These are phyloP conservation scores for Blyttiomyces sp. DNA, from an alignment of 371 early-diverging fungal genomes.

Conservation along the genomic window DNA sequence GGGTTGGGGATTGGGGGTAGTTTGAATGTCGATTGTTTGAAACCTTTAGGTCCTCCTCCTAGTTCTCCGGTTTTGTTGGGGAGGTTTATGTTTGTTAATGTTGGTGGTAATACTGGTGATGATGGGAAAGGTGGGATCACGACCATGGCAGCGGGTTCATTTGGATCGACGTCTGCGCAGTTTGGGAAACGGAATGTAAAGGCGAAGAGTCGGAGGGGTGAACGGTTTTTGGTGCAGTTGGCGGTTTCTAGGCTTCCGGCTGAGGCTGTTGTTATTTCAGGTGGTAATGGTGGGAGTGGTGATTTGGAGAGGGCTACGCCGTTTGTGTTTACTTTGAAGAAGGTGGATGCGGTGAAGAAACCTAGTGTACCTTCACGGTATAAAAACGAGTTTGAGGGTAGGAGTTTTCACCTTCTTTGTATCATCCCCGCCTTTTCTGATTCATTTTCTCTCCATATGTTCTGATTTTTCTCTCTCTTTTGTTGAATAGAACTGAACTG, in stretches of 20 bases:
- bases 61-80: background rate
- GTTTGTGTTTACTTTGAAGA: constrained; percentile 9
- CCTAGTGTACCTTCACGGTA: constrained; percentile 12
- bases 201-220: background rate
- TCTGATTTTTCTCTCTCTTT: background rate
- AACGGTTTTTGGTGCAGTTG: background rate
- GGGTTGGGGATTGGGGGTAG: too few species aligned
- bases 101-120: background rate
- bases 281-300: background rate
- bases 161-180: background rate
- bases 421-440: background rate
- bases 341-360: background rate
- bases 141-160: background rate
- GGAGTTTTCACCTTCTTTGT: background rate
- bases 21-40: too few species aligned
- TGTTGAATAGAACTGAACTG: constrained; percentile 17
- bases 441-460: background rate
- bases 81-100: background rate
- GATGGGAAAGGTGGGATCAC: background rate
- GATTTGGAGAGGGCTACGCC: background rate
- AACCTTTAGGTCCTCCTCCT: background rate
- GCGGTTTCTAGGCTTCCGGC: constrained; percentile 12
- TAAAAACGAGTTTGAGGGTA: constrained; percentile 21
- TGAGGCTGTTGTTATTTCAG: constrained; percentile 1
- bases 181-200: background rate